Evolutionary conservation across 768 basidiomycete species (phyloP), one percentile per base, ranked within the genome.

Genomic region (Cystobasidium onofrii): DNA sequence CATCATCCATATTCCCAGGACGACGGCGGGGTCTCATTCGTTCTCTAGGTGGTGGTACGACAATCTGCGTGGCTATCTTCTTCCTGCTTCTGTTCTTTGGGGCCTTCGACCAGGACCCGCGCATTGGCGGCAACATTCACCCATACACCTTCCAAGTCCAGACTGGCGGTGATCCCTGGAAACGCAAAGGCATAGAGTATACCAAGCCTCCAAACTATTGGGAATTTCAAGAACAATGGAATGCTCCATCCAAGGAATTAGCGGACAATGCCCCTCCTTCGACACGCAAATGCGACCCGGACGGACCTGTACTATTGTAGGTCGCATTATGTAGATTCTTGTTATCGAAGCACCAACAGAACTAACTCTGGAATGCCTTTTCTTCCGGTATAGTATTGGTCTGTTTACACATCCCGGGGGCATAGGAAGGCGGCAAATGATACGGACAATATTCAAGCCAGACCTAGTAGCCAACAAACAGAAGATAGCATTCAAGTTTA

Each of bases 401-500:
- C 27, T 67, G 13, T 67, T 67, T 25, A 67, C 65, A 25, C 65
- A 67, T 52, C 44, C 65, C 1, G 41, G 6, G 1, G 65, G 44
- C 17, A 29, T 52, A 25, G 65, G 65, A 18, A 43, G 65, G 13
- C 4, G 65, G 25, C 65, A 67, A 31, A 67, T 67, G 23, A 46
- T 67, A 1, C 39, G 65, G 4, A 46, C 44, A 39, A 15, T 67
- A 12, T 67, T 67, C 39, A 41, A 67, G 65, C 65, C 65, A 52
- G 65, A 67, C 29, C 25, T 67, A 29, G 25, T 50, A 31, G 43
- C 65, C 6, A 50, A 52, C 27, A 50, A 50, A 25, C 36, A 67
- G 17, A 46, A 39, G 36, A 67, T 67, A 50, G 44, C 2, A 43
- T 67, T 33, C 65, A 67, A 67, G 52, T 67, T 67, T 31, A 67